Base-by-base conservation (phyloP, 1,139 yeast genomes). In the Protomyces gravidus region DNA sequence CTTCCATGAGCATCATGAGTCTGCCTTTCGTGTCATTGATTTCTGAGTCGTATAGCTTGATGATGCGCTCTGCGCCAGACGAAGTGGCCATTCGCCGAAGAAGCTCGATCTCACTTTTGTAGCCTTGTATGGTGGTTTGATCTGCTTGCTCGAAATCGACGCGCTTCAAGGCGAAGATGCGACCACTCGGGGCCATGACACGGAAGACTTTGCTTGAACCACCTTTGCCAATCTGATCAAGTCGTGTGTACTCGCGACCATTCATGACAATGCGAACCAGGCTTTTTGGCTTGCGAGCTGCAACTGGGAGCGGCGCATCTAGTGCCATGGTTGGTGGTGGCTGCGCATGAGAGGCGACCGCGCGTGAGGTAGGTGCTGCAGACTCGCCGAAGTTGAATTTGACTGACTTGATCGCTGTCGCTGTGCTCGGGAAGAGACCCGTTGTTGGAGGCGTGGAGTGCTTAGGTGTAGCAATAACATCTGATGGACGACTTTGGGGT, bases 121-220 rank as follows among this genome's bases (percentile, higher is more conserved):
- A 89, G 0, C 92, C 94, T 56, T 76, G 75, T 1, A 87, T 78
- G 59, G 92, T 85, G 0, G 81, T 69, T 15, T 83, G 86, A 67
- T 89, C 96, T 69, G 85, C 85, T 65, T 85, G 89, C 69, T 85
- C 94, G 68, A 88, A 83, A 0, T 82, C 76, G 0, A 92, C 97
- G 65, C 85, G 81, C 68, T 92, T 92, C 51, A 92, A 76, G 0
- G 98, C 98, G 71, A 80, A 88, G 1, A 81, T 72, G 65, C 79
- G 80, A 39, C 69, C 69, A 36, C 63, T 57, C 3, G 77, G 70
- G 0, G 84, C 76, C 65, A 82, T 84, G 0, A 86, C 96, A 66
- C 86, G 85, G 75, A 85, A 92, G 17, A 92, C 98, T 68, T 86
- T 88, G 0, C 97, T 89, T 0, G 97, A 81, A 0, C 98, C 98